These are phyloP conservation scores for Plasmodium malariae DNA, from an alignment of 169 alveolate species.

Conservation along the genomic window DNA sequence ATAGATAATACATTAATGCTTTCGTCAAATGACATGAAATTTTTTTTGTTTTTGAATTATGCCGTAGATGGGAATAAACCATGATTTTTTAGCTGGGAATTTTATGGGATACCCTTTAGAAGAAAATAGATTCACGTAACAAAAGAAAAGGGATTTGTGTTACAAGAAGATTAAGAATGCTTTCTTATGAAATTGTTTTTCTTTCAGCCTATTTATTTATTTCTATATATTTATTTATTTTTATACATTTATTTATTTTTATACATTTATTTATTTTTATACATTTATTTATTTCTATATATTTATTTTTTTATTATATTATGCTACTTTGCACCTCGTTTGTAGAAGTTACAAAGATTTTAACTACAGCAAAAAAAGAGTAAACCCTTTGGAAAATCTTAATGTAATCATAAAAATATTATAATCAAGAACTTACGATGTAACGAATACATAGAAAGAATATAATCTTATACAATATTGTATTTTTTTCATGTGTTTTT, in stretches of 20 bases:
- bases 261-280: too few relatives aligned
- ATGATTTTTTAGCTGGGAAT: conserved; percentile 22
- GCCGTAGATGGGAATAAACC: conserved; percentile 28
- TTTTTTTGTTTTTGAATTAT: conserved; percentile 7
- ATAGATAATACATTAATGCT: too few relatives aligned
- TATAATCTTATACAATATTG: too few relatives aligned
- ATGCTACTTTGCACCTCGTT: background rate
- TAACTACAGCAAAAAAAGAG: conserved; percentile 7
- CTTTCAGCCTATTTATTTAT: background rate
- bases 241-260: too few relatives aligned
- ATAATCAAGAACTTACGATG: background rate
- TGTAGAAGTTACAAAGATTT: conserved; percentile 28
- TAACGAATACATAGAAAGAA: too few relatives aligned
- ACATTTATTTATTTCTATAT: too few relatives aligned
- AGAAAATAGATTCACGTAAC: conserved; percentile 32
- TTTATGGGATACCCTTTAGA: conserved; percentile 43
- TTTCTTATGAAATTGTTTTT: background rate
- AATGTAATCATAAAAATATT: background rate
- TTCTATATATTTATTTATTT: too few relatives aligned
- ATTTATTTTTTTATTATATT: too few relatives aligned
- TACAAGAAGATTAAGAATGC: background rate
- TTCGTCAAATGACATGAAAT: background rate
- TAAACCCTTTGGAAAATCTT: conserved; percentile 16
- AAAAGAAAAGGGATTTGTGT: background rate
- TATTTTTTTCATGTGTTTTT: too few relatives aligned